Evolutionary conservation across 352 stramenopile genomes (phyloP).

Genomic region (Phytophthora citrophthora): DNA sequence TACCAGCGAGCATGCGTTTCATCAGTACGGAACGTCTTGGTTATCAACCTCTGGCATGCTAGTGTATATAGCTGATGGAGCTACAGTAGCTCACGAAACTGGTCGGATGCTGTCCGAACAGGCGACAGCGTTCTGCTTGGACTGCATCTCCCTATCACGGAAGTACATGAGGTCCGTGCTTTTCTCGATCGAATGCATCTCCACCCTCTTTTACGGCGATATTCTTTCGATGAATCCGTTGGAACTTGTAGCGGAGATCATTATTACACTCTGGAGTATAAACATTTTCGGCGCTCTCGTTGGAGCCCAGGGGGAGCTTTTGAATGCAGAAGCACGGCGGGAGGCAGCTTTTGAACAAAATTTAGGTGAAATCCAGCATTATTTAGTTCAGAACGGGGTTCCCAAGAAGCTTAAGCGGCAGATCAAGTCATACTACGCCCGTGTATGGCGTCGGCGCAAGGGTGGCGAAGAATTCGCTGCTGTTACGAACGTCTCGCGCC

Average conservation of each 20-base stretch:
- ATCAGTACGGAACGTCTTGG: constrained; percentile 60
- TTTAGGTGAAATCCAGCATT: constrained; percentile 71
- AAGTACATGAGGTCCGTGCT: constrained; percentile 76
- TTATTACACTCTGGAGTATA: constrained; percentile 66
- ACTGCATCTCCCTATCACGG: constrained; percentile 42
- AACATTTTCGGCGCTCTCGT: constrained; percentile 78
- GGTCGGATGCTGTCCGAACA: constrained; percentile 33
- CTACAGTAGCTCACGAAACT: constrained; percentile 7
- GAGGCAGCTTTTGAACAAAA: constrained; percentile 71
- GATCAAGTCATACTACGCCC: constrained; percentile 79
- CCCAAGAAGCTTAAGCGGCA: constrained; percentile 74
- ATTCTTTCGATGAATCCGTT: constrained; percentile 73
- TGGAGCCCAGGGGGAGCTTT: constrained; percentile 60
- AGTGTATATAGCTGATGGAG: constrained; percentile 17
- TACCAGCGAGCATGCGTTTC: constrained; percentile 46
- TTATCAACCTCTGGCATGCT: constrained; percentile 71
- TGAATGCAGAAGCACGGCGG: constrained; percentile 50
- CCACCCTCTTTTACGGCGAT: constrained; percentile 76
- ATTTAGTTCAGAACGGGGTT: constrained; percentile 73
- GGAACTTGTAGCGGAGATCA: constrained; percentile 65
- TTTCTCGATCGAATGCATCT: constrained; percentile 73
- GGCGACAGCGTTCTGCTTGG: constrained; percentile 9
- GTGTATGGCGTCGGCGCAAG: constrained; percentile 58
- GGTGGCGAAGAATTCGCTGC: constrained; percentile 64
- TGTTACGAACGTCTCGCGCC: constrained; percentile 52